Evolutionary conservation across 768 basidiomycete genomes (phyloP).

Genomic region (Suillus occidentalis): DNA sequence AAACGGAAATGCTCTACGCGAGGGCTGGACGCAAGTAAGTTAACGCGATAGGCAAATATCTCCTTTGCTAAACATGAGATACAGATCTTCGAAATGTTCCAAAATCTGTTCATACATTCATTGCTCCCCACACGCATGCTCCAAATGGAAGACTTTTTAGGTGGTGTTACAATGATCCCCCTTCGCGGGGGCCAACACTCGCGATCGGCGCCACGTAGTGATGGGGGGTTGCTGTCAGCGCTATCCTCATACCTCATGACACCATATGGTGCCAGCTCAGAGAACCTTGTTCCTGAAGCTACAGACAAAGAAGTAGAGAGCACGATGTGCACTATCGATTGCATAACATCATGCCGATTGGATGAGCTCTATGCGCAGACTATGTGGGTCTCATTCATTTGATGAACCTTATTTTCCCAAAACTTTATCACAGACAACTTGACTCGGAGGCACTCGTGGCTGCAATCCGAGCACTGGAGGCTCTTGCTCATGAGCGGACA

Average conservation of each 20-base stretch:
- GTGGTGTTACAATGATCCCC: constrained; percentile 92
- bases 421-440: constrained; percentile 56
- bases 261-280: constrained; percentile 77
- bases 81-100: constrained; percentile 98
- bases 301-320: constrained; percentile 91
- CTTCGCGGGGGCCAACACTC: constrained; percentile 73
- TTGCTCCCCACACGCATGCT: constrained; percentile 87
- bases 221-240: constrained; percentile 91
- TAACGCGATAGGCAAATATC: background rate
- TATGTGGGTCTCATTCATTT: constrained; percentile 54
- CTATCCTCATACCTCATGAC: constrained; percentile 96
- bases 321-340: constrained; percentile 93
- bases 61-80: background rate
- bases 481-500: constrained; percentile 87
- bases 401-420: constrained; percentile 11
- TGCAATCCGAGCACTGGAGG: constrained; percentile 83
- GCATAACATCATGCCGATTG: constrained; percentile 87
- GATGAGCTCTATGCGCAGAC: constrained; percentile 95
- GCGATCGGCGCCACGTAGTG: constrained; percentile 61
- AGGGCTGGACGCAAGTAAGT: constrained; percentile 89
- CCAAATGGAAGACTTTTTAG: constrained; percentile 98
- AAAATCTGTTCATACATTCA: constrained; percentile 93
- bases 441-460: constrained; percentile 79
- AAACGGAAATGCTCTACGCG: constrained; percentile 89
- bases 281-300: constrained; percentile 82